Evolutionary conservation across 805 yeast genomes (phyloP).

Genomic region (Yarrowia sp.): DNA sequence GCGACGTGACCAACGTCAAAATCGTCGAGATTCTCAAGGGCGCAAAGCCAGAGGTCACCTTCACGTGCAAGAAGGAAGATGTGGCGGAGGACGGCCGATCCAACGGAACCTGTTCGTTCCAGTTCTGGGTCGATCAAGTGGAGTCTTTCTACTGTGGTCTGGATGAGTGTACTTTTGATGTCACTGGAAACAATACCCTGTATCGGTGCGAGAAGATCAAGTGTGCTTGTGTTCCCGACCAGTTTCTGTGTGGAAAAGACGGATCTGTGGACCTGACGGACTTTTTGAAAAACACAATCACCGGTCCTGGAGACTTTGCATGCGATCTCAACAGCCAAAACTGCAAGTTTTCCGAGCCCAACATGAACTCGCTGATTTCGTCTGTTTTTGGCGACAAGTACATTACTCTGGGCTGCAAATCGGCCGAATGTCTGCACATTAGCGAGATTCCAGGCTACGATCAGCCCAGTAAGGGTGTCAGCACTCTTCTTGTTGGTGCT

Average conservation of each 20-base stretch:
- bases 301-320: slow-evolving; percentile 88
- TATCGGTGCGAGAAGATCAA: slow-evolving; percentile 72
- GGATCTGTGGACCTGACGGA: slow-evolving; percentile 95
- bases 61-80: slow-evolving; percentile 71
- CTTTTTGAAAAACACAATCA: slow-evolving; percentile 81
- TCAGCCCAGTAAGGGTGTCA: slow-evolving; percentile 50
- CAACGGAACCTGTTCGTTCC: slow-evolving; percentile 70
- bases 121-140: slow-evolving; percentile 88
- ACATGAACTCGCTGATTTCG: slow-evolving; percentile 87
- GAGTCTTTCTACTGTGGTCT: slow-evolving; percentile 92
- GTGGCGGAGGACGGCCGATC: neutral
- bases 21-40: slow-evolving; percentile 78
- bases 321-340: slow-evolving; percentile 62
- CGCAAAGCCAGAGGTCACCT: slow-evolving; percentile 84
- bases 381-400: slow-evolving; percentile 94
- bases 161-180: slow-evolving; percentile 64
- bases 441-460: slow-evolving; percentile 91
- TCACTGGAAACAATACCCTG: slow-evolving; percentile 64
- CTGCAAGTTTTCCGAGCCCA: slow-evolving; percentile 88
- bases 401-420: slow-evolving; percentile 72
- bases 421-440: slow-evolving; percentile 90
- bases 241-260: slow-evolving; percentile 88
- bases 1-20: slow-evolving; percentile 86
- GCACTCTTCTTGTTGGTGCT: slow-evolving; percentile 29
- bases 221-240: slow-evolving; percentile 89